Evolutionary conservation across 202 grass and related monocot genomes (phyloP).

Genomic region (Thinopyrum obtusiflorum): DNA sequence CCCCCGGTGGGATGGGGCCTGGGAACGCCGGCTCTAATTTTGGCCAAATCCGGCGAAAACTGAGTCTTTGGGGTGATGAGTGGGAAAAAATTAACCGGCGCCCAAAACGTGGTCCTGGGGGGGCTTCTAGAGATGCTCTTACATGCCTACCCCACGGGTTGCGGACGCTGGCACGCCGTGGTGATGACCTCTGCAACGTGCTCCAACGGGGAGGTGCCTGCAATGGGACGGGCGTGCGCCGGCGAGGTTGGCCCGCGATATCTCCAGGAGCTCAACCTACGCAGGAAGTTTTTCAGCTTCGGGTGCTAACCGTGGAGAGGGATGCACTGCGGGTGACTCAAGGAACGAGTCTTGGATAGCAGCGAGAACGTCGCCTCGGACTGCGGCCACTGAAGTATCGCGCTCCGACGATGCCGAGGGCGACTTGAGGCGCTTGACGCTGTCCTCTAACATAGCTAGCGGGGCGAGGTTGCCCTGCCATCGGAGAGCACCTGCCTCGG

Average conservation of each 20-base stretch:
- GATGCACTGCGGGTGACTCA: slow-evolving; percentile 49
- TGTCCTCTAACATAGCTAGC: slow-evolving; percentile 71
- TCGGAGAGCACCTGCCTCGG: slow-evolving; percentile 53
- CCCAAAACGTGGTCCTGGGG: too few species aligned
- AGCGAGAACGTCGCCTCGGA: slow-evolving; percentile 52
- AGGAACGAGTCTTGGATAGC: slow-evolving; percentile 71
- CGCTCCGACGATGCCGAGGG: slow-evolving; percentile 32
- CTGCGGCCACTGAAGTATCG: slow-evolving; percentile 52
- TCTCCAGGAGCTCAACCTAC: slow-evolving; percentile 58
- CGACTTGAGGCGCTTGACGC: slow-evolving; percentile 76
- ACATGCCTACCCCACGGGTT: too few species aligned
- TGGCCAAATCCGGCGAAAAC: too few species aligned
- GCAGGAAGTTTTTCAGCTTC: slow-evolving; percentile 60
- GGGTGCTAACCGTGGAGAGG: not conserved
- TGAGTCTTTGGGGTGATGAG: too few species aligned
- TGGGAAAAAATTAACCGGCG: too few species aligned
- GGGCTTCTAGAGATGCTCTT: too few species aligned
- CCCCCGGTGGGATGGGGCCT: too few species aligned
- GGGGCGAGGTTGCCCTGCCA: slow-evolving; percentile 58
- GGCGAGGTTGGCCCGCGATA: slow-evolving; percentile 28
- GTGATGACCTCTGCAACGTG: too few species aligned
- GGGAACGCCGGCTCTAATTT: too few species aligned
- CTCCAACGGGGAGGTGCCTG: too few species aligned
- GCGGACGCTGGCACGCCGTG: too few species aligned
- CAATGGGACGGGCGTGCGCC: not conserved